A percentile compares a stretch with the other conserved stretches of the same genome.
phyloP scores from a whole-genome alignment of 2,329 filamentous ascomycete species.

The Huntiella omanensis region DNA sequence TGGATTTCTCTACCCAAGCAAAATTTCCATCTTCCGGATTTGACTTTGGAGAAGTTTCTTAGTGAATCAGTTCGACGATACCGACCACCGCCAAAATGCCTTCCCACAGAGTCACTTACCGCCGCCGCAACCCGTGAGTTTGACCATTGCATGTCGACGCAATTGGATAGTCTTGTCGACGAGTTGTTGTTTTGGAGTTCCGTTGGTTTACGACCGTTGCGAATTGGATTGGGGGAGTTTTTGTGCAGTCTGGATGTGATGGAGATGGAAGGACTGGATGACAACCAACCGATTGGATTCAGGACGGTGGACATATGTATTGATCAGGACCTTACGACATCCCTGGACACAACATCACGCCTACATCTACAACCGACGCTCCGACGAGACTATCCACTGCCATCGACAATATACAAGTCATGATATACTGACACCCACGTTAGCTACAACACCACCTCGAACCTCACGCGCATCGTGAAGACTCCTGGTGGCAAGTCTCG shows the following conservation, averaged over 20 bases:
- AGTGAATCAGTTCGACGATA: constrained; percentile 17
- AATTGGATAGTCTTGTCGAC: no score
- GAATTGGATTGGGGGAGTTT: no score
- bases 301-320: not conserved
- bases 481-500: constrained; percentile 91
- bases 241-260: no score
- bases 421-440: constrained; percentile 1
- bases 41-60: constrained; percentile 12
- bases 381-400: no score
- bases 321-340: not conserved
- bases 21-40: constrained; percentile 21
- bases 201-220: no score
- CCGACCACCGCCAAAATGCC: constrained; percentile 35
- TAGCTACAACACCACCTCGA: constrained; percentile 96
- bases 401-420: no score
- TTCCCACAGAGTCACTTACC: constrained; percentile 45
- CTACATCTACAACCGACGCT: no score
- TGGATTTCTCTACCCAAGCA: constrained; percentile 20
- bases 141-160: not conserved
- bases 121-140: constrained; percentile 65
- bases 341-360: not conserved
- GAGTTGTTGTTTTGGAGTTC: no score
- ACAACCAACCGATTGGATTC: not conserved
- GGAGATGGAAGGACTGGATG: not conserved
- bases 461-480: constrained; percentile 90